Conservation (phyloP, 345 rosid genomes). For the Eutrema yunnanense region DNA sequence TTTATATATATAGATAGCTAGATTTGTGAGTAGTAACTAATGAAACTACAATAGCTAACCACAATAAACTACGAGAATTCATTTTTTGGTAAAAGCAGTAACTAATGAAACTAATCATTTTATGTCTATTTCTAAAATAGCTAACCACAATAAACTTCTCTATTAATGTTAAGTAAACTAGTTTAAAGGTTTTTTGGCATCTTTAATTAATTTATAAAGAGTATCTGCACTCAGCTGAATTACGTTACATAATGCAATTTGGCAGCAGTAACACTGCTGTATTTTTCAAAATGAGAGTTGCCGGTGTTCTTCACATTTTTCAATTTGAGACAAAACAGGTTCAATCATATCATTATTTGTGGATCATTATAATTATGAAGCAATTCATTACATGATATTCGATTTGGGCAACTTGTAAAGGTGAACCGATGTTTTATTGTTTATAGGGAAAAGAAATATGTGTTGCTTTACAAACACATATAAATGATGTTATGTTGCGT, state of each 20-base stretch:
- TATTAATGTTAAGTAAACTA: too few relatives aligned
- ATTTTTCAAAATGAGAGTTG: constrained; percentile 98
- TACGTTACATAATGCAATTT: constrained; percentile 98
- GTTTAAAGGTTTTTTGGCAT: too few relatives aligned
- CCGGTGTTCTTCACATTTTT: constrained; percentile 95
- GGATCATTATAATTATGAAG: not conserved
- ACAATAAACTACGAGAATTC: too few relatives aligned
- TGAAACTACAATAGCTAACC: too few relatives aligned
- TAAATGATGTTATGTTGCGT: constrained; percentile 98
- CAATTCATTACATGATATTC: not conserved
- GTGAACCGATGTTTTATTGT: constrained; percentile 4
- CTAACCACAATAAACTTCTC: too few relatives aligned
- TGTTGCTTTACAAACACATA: constrained; percentile 98
- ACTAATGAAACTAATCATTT: too few relatives aligned
- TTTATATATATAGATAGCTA: too few relatives aligned
- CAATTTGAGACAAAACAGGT: constrained; percentile 99
- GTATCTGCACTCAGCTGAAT: constrained; percentile 89
- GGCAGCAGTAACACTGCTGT: constrained; percentile 98
- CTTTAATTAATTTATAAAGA: too few relatives aligned
- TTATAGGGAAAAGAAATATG: constrained; percentile 94
- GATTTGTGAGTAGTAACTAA: too few relatives aligned
- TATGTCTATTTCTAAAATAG: too few relatives aligned
- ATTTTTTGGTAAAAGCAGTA: too few relatives aligned
- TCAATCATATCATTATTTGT: not conserved
- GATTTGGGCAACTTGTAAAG: constrained; percentile 3